These are phyloP conservation scores for Fraxinus latifolia DNA, from an alignment of 305 asterid species.

Conservation along the genomic window DNA sequence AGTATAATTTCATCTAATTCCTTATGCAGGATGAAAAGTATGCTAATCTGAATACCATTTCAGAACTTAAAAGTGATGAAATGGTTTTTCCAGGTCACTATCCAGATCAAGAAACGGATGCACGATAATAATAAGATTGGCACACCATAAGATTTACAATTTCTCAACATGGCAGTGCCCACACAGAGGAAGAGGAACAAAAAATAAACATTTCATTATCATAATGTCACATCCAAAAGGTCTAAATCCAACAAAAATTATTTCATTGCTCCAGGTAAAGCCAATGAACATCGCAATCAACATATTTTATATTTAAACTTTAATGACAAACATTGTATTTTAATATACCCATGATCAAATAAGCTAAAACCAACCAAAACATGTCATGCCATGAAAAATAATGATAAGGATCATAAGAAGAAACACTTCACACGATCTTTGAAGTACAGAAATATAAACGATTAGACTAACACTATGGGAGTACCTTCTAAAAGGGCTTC, in stretches of 20 bases:
- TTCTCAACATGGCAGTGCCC: neutral
- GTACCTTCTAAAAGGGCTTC: constrained; percentile 89
- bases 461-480: neutral
- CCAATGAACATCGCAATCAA: neutral
- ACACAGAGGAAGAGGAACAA: neutral
- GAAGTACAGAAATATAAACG: neutral
- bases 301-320: neutral
- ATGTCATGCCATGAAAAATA: neutral
- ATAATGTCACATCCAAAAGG: neutral
- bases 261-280: neutral
- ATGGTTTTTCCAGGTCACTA: neutral
- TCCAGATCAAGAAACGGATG: neutral
- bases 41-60: neutral
- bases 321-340: neutral
- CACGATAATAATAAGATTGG: neutral
- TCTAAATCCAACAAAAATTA: neutral
- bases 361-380: neutral
- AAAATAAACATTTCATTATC: neutral
- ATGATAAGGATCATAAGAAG: neutral
- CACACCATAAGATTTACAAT: neutral
- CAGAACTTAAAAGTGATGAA: neutral
- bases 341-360: neutral
- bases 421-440: neutral
- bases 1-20: neutral
- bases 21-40: neutral